These are phyloP conservation scores for Russula foetens DNA, from an alignment of 768 basidiomycete species.

Conservation along the genomic window DNA sequence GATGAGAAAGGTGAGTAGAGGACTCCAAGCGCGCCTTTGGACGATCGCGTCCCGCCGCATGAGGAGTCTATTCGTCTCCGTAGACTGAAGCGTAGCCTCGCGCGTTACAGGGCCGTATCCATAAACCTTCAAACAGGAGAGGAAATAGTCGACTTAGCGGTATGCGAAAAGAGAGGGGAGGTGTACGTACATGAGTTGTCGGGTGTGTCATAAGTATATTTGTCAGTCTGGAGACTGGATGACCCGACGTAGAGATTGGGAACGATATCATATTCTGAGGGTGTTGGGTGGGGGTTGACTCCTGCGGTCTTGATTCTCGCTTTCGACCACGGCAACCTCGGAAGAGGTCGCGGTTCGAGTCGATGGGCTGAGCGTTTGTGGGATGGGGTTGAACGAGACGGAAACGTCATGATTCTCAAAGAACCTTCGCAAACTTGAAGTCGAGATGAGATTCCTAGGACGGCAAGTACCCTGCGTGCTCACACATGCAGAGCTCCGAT, in stretches of 20 bases:
- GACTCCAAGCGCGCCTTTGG: too few species aligned
- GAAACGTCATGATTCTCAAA: neutral
- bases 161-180: neutral
- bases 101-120: conserved; percentile 59
- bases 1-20: too few species aligned
- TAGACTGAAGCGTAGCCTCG: conserved; percentile 48
- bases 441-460: conserved; percentile 25
- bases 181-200: conserved; percentile 39
- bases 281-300: too few species aligned
- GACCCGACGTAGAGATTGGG: conserved; percentile 55
- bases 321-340: neutral
- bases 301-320: neutral
- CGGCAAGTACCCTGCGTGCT: too few species aligned
- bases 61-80: conserved; percentile 67
- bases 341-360: neutral
- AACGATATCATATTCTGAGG: neutral
- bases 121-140: conserved; percentile 46
- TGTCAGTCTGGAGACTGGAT: conserved; percentile 70
- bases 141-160: neutral
- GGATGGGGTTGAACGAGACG: conserved; percentile 31
- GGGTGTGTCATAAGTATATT: conserved; percentile 85
- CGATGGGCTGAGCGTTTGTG: conserved; percentile 18
- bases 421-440: conserved; percentile 26
- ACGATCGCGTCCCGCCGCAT: conserved; percentile 86
- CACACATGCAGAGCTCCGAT: too few species aligned